phyloP scores from a whole-genome alignment of 768 basidiomycete species.

The Strobilomyces echinocephalus region DNA sequence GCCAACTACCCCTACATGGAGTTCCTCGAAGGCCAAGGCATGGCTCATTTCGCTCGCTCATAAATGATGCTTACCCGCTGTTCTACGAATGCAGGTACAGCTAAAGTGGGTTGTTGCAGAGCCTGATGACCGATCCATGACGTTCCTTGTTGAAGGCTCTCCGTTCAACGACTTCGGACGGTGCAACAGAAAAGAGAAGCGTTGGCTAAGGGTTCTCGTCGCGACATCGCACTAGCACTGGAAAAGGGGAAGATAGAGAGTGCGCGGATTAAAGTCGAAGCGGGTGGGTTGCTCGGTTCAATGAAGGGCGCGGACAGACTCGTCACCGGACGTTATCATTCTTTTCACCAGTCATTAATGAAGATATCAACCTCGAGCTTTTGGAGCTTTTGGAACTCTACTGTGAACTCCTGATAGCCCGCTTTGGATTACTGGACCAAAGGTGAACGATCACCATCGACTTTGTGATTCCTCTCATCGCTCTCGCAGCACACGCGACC shows the following conservation, averaged over 20 bases:
- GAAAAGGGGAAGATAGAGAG: conserved; percentile 81
- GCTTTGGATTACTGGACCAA: conserved; percentile 89
- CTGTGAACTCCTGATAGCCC: conserved; percentile 86
- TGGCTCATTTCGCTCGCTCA: not conserved
- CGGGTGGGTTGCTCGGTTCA: conserved; percentile 44
- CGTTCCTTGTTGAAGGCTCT: conserved; percentile 48
- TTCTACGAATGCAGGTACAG: conserved; percentile 39
- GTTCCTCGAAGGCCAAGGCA: conserved; percentile 58
- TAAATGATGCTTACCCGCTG: conserved; percentile 2
- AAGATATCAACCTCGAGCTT: conserved; percentile 81
- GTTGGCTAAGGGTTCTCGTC: conserved; percentile 64
- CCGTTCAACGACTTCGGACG: conserved; percentile 79
- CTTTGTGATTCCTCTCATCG: conserved; percentile 5
- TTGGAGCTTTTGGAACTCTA: conserved; percentile 92
- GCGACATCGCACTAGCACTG: conserved; percentile 77
- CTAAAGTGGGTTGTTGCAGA: conserved; percentile 35
- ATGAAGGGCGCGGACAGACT: conserved; percentile 7
- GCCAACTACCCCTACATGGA: conserved; percentile 43
- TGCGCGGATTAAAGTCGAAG: conserved; percentile 81
- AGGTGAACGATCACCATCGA: conserved; percentile 47
- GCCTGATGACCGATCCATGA: not conserved
- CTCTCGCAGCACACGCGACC: conserved; percentile 60
- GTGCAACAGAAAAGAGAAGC: conserved; percentile 92
- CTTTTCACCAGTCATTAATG: conserved; percentile 61
- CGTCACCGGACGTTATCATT: conserved; percentile 6